A percentile compares a stretch with the other conserved stretches of the same genome.
These are phyloP conservation scores for Pichia insulana DNA, from an alignment of 805 yeast genomes.

Conservation along the genomic window DNA sequence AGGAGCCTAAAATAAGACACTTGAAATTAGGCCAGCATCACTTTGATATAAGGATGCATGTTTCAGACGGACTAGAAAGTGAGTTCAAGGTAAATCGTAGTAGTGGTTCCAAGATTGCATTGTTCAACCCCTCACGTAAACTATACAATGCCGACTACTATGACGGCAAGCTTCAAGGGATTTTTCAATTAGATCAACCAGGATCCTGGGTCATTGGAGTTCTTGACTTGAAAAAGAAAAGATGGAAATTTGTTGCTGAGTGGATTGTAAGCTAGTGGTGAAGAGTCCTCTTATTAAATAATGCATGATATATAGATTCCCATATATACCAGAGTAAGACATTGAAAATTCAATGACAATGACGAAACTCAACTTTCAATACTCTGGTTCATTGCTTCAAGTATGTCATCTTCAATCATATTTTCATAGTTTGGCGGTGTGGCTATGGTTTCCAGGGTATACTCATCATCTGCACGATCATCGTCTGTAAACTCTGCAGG, in stretches of 20 bases:
- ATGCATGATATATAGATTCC: too few species aligned
- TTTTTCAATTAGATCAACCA: constrained; percentile 52
- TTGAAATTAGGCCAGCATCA: constrained; percentile 30
- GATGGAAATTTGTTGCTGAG: constrained; percentile 87
- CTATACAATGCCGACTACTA: constrained; percentile 48
- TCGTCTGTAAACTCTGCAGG: constrained; percentile 9
- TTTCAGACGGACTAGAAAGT: not conserved
- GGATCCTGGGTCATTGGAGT: constrained; percentile 85
- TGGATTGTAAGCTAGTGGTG: constrained; percentile 47
- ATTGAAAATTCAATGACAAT: constrained; percentile 2
- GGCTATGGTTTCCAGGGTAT: constrained; percentile 20
- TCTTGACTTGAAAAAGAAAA: constrained; percentile 62
- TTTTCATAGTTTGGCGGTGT: constrained; percentile 15
- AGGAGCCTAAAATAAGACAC: constrained; percentile 72
- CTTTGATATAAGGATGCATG: constrained; percentile 5
- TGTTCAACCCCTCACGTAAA: constrained; percentile 82
- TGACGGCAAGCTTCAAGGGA: constrained; percentile 46
- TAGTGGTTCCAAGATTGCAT: constrained; percentile 43
- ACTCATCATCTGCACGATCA: constrained; percentile 17
- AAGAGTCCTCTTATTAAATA: too few species aligned
- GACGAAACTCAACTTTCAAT: not conserved
- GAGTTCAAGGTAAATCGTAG: constrained; percentile 15
- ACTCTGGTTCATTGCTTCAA: constrained; percentile 13
- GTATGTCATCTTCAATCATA: constrained; percentile 12
- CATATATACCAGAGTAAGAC: too few species aligned